These are phyloP conservation scores for Rhynchospora breviuscula DNA, from an alignment of 176 grass and related monocot species.

Conservation along the genomic window DNA sequence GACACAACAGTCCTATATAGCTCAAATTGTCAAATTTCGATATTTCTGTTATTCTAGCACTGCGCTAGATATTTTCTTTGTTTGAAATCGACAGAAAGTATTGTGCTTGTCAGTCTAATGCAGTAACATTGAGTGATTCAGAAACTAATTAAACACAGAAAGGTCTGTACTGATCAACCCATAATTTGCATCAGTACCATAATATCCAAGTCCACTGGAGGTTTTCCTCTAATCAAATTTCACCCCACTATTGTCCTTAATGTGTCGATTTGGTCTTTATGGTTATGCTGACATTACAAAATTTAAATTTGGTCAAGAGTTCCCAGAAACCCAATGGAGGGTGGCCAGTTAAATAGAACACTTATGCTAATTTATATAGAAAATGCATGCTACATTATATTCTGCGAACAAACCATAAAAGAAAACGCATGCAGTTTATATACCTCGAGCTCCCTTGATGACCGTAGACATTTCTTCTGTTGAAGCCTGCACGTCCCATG, in stretches of 20 bases:
- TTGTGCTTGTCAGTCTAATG: not conserved
- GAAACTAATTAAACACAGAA: not conserved
- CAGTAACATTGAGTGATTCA: not conserved
- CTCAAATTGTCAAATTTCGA: not conserved
- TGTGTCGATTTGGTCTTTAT: not conserved
- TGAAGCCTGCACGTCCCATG: conserved; percentile 50
- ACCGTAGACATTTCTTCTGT: conserved; percentile 46
- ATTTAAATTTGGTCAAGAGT: not conserved
- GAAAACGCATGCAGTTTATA: not conserved
- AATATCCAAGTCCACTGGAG: not conserved
- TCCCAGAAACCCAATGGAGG: not conserved
- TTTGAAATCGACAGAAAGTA: not conserved
- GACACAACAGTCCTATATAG: not conserved
- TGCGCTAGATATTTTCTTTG: not conserved
- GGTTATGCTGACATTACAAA: not conserved
- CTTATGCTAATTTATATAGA: too few relatives aligned
- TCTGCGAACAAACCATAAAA: not conserved
- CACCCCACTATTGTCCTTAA: not conserved
- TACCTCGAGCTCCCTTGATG: conserved; percentile 56
- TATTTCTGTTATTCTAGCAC: not conserved
- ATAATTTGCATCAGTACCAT: not conserved
- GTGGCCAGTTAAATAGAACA: not conserved
- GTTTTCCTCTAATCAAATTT: not conserved
- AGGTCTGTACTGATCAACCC: not conserved
- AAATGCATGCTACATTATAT: not conserved